Percentiles rank a stretch among this genome's conserved stretches.
These are phyloP conservation scores for Phytopythium aichiense DNA, from an alignment of 352 stramenopile species.

Conservation along the genomic window DNA sequence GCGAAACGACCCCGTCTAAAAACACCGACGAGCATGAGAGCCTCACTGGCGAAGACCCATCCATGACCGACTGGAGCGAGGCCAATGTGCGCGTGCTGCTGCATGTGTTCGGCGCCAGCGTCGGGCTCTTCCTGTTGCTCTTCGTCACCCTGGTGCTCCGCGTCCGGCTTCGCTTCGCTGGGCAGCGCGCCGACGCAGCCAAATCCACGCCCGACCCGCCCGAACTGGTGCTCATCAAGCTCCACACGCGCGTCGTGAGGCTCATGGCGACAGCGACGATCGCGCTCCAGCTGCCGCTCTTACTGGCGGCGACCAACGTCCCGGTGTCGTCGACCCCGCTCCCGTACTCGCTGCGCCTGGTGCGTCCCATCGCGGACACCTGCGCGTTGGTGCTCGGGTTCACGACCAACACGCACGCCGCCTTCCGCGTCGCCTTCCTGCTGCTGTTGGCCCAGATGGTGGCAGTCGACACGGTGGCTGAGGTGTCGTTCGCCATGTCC, in stretches of 20 bases:
- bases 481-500: conserved; percentile 56
- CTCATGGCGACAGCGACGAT: conserved; percentile 41
- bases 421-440: conserved; percentile 43
- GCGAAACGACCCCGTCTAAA: background rate
- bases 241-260: conserved; percentile 39
- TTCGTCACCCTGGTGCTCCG: conserved; percentile 21
- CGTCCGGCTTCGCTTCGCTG: conserved; percentile 20
- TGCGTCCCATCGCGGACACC: conserved; percentile 38
- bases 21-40: background rate
- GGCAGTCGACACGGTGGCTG: conserved; percentile 38
- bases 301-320: conserved; percentile 16
- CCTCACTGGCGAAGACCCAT: conserved; percentile 2
- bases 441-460: conserved; percentile 33
- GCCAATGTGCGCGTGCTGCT: conserved; percentile 36
- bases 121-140: conserved; percentile 29
- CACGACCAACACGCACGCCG: conserved; percentile 66
- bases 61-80: conserved; percentile 49
- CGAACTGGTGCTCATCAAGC: conserved; percentile 56
- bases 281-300: conserved; percentile 33
- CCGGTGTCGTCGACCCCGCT: conserved; percentile 12
- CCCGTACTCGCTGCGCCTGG: conserved; percentile 46
- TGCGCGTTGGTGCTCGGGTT: conserved; percentile 54
- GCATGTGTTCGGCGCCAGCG: conserved; percentile 27
- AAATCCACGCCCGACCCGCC: conserved; percentile 34
- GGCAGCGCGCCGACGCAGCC: conserved; percentile 6